Base-by-base conservation (phyloP, 768 basidiomycete species). In the Xerocomellus chrysenteron region DNA sequence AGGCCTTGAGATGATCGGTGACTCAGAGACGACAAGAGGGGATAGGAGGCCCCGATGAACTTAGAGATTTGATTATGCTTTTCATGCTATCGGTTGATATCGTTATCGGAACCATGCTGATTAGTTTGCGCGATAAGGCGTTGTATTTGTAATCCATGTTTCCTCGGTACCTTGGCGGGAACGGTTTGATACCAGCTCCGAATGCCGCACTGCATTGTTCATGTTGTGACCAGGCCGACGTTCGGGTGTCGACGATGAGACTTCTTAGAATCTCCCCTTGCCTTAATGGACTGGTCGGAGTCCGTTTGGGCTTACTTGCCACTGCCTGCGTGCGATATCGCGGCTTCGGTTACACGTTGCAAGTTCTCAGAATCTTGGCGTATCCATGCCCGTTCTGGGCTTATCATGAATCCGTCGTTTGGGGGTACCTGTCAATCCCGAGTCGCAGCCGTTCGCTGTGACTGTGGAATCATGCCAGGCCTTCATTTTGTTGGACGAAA, bases 151-250 rank as follows among this genome's bases (percentile, higher is more conserved):
- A 19, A 57, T 43, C 37, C 51, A 33, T 12, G 35, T 50, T n/a
- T 45, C 32, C 51, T 60, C 48, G 58, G 54, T 33, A 51, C 48
- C 51, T 63, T 42, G 16, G 24, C 37, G 56, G 56, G 17, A 50
- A 58, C 33, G 17, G 19, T 26, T 33, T 21, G 37, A 35, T 37
- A 55, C 36, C 39, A 30, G 54, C 21, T 39, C 54, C 48, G 47
- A 47, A 36, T 3, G 39, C 48, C 26, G 21, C 21, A 21, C 26
- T 49, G 12, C 30, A 46, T 21, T 14, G 47, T 32, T 30, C 32
- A 9, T 33, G 36, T 32, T 40, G 14, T 21, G 33, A 30, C 28
- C 12, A 39, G 21, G 33, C 47, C 35, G 19, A 47, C 17, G 30
- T 35, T 26, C 54, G 36, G 49, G 2, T 36, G 36, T 37, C 21